A percentile compares a stretch with the other conserved stretches of the same genome.
These are phyloP conservation scores for Diaporthe batatas DNA, from an alignment of 2,329 filamentous ascomycete genomes.

Conservation along the genomic window DNA sequence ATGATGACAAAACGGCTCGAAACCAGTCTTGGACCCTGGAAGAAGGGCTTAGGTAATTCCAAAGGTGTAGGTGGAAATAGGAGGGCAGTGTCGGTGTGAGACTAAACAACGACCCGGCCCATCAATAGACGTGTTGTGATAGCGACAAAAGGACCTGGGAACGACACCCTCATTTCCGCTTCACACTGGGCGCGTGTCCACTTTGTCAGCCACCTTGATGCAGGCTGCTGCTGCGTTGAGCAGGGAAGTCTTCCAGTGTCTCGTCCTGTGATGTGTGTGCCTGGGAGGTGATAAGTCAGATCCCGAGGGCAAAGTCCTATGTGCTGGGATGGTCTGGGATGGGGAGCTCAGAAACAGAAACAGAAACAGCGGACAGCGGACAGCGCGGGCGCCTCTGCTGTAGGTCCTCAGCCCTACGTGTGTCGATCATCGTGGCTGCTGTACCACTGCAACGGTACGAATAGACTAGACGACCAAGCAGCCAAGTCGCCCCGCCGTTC, in stretches of 20 bases:
- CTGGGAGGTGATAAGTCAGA: conserved; percentile 4
- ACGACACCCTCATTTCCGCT: conserved; percentile 2
- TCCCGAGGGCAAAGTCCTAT: conserved; percentile 20
- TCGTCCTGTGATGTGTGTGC: conserved; percentile 1
- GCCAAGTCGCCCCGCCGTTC: conserved; percentile 34
- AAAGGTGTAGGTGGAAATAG: neutral
- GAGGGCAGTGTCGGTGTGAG: conserved; percentile 32
- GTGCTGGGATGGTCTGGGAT: conserved; percentile 23
- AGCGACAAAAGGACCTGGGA: conserved; percentile 9
- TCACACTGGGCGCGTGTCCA: neutral
- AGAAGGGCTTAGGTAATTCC: conserved; percentile 39
- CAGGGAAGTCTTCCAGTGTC: neutral
- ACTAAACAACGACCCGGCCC: neutral
- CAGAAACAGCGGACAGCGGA: neutral
- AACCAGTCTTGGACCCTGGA: conserved; percentile 12
- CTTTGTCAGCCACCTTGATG: conserved; percentile 32
- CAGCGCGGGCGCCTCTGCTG: conserved; percentile 3
- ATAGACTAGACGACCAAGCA: neutral
- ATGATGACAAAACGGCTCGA: conserved; percentile 35
- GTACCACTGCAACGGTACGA: conserved; percentile 27
- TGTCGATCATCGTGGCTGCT: conserved; percentile 33
- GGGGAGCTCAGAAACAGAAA: neutral
- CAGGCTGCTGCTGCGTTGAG: neutral
- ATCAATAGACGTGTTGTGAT: neutral
- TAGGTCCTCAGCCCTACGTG: conserved; percentile 39